A percentile compares a stretch with the other conserved stretches of the same genome.
Conservation (phyloP, 805 yeast species). For the Pichia manshurica region DNA sequence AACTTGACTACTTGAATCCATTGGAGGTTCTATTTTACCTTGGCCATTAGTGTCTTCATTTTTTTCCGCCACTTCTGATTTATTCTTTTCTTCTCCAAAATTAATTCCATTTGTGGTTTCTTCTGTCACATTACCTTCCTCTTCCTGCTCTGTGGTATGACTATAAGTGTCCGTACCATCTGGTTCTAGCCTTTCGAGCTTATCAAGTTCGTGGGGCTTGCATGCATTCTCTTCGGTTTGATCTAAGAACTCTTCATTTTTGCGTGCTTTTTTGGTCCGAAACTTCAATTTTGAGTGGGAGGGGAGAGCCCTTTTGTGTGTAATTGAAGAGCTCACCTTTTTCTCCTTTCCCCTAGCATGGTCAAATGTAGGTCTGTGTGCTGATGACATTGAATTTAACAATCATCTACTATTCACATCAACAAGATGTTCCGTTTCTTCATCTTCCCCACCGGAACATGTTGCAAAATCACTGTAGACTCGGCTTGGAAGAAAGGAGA, state of each 20-base stretch:
- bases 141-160: neutral
- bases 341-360: constrained; percentile 52
- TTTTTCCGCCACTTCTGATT: no score
- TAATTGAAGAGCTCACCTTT: constrained; percentile 35
- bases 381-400: constrained; percentile 48
- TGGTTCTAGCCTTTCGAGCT: no score
- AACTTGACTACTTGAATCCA: constrained; percentile 32
- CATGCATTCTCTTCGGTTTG: constrained; percentile 46
- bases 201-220: constrained; percentile 16
- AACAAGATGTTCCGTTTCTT: no score
- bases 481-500: no score
- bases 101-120: no score
- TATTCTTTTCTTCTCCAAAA: no score
- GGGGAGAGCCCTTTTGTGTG: constrained; percentile 5
- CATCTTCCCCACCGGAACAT: no score
- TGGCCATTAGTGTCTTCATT: constrained; percentile 19
- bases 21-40: constrained; percentile 36
- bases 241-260: constrained; percentile 32
- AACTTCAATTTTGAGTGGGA: constrained; percentile 45
- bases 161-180: no score
- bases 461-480: no score
- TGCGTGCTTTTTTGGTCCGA: constrained; percentile 27
- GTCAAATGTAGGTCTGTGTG: constrained; percentile 65
- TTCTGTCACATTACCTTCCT: constrained; percentile 10
- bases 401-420: no score